Evolutionary conservation across 768 basidiomycete species (phyloP), one percentile per base, ranked within the genome.

Genomic region (Mycena galericulata): DNA sequence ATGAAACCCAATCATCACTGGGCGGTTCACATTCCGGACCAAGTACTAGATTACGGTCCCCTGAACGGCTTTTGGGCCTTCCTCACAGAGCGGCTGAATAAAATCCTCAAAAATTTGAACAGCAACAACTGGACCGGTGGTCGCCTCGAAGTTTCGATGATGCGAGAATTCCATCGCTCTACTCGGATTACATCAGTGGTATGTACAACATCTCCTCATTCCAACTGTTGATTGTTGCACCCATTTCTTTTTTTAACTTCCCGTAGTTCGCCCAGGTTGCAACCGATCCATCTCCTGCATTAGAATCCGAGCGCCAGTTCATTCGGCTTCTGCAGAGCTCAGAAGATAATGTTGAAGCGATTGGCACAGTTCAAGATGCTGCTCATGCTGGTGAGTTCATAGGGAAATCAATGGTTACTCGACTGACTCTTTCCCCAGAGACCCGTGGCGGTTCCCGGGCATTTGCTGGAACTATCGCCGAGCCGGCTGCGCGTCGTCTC

Each of bases 41-140:
- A 78, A 53, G 66, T 79, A 0, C 49, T 26, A 0, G 70, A 73
- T 18, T 79, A 64, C 45, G 76, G 75, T 0, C 73, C 78, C 0
- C 67, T 77, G 8, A 71, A 79, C 46, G 72, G 71, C 22, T 75
- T 78, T 30, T 79, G 78, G 78, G 65, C 73, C 0, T 80, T 79
- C 53, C 65, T 78, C 0, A 56, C 67, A 2, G 77, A 80, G 46
- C 72, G 76, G 1, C 63, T 80, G n/a, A 79, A 79, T 63, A 76
- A 77, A 51, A n/a, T 74, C 5, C 63, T 80, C 11, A 78, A 78
- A 51, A 71, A 65, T 41, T 66, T 71, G 5, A 77, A 78, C 30
- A 71, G 69, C 27, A 80, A 78, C 54, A 76, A 76, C 17, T 69
- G 72, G 58, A 51, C 66, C 1, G 73, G 75, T 9, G 79, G 79